phyloP scores from a whole-genome alignment of 495 filamentous ascomycete genomes.

The Trichoderma asperelloides region DNA sequence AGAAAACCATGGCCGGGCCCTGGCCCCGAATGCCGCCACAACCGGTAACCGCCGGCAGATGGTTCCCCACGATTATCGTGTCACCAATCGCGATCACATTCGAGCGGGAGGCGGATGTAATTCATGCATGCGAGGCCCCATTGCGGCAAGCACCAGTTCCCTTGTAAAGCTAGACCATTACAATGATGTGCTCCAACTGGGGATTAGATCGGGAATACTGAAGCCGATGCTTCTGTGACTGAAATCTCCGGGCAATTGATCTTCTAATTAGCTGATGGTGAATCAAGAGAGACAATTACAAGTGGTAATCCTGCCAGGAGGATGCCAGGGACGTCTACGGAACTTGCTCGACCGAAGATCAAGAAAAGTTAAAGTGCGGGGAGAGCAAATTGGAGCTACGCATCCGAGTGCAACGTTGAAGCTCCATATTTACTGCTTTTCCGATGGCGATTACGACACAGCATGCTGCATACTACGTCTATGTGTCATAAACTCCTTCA shows the following conservation, averaged over 20 bases:
- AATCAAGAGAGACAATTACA: neutral
- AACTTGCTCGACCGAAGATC: neutral
- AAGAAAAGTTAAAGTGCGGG: neutral
- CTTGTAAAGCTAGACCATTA: neutral
- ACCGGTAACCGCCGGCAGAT: neutral
- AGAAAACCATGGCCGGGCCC: neutral
- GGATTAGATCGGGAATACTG: neutral
- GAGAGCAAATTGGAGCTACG: too few relatives aligned
- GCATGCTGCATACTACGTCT: too few relatives aligned
- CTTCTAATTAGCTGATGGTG: neutral
- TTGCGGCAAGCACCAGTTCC: neutral
- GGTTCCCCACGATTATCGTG: neutral
- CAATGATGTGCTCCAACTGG: neutral
- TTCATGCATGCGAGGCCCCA: neutral
- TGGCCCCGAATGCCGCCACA: neutral
- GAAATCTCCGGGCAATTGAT: neutral
- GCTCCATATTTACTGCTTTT: too few relatives aligned
- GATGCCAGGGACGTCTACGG: neutral
- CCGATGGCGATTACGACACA: too few relatives aligned
- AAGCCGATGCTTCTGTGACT: neutral
- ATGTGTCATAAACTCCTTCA: neutral
- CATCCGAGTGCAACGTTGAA: too few relatives aligned
- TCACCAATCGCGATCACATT: neutral
- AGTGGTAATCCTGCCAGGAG: neutral
- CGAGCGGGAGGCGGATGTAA: neutral